A percentile compares a stretch with the other conserved stretches of the same genome.
These are phyloP conservation scores for Neofusicoccum cordaticola DNA, from an alignment of 2,329 filamentous ascomycete genomes.

Conservation along the genomic window DNA sequence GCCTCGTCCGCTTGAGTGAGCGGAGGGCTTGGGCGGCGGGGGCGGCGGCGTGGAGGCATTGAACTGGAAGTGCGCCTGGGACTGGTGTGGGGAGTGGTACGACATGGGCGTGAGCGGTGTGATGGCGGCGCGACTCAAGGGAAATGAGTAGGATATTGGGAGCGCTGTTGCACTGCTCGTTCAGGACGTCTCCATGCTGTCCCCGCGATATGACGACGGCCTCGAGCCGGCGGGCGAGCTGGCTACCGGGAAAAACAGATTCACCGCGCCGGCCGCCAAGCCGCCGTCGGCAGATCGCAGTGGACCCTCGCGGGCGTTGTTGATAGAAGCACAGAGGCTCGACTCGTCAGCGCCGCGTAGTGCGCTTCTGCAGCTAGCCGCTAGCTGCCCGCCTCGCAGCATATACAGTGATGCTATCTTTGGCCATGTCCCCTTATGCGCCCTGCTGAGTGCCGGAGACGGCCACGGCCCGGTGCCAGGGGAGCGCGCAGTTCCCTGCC, in stretches of 20 bases:
- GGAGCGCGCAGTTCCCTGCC: background rate
- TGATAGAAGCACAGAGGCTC: background rate
- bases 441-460: background rate
- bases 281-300: background rate
- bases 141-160: slow-evolving; percentile 9
- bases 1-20: slow-evolving; percentile 40
- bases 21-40: slow-evolving; percentile 45
- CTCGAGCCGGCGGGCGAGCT: background rate
- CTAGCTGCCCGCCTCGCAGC: background rate
- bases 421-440: background rate
- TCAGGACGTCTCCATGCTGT: slow-evolving; percentile 8
- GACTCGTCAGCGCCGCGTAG: background rate
- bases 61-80: slow-evolving; percentile 36
- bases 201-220: slow-evolving; percentile 9
- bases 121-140: background rate
- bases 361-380: background rate
- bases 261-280: background rate
- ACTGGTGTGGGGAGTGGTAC: slow-evolving; percentile 34
- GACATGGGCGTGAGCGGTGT: slow-evolving; percentile 28
- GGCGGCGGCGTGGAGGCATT: slow-evolving; percentile 47
- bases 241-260: background rate
- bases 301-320: background rate
- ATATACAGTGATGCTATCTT: background rate
- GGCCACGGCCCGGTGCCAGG: background rate
- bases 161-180: slow-evolving; percentile 13